phyloP scores from a whole-genome alignment of 345 rosid species.

The Lumnitzera littorea region DNA sequence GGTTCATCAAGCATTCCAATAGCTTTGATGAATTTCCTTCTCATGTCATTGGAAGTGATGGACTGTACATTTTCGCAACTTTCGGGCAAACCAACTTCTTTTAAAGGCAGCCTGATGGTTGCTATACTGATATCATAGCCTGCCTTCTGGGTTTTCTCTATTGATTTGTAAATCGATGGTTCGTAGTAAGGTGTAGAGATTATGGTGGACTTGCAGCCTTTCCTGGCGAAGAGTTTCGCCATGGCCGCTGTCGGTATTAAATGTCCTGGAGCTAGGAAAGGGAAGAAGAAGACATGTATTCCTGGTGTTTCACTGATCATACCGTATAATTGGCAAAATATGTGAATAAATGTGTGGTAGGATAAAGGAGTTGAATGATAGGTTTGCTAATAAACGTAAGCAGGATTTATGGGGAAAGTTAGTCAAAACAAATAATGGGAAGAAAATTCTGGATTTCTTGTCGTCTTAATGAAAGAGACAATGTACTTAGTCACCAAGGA shows the following conservation, averaged over 20 bases:
- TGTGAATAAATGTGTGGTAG: too few species aligned
- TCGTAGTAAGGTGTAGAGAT: conserved; percentile 39
- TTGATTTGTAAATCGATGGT: background rate
- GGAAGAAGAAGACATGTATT: conserved; percentile 37
- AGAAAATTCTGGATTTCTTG: too few species aligned
- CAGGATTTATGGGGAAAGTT: too few species aligned
- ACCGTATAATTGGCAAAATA: too few species aligned
- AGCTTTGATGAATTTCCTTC: background rate
- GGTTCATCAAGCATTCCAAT: too few species aligned
- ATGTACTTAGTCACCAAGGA: too few species aligned
- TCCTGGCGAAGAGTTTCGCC: conserved; percentile 40
- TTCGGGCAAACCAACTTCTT: conserved; percentile 33
- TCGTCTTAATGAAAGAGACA: too few species aligned
- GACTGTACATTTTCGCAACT: conserved; percentile 36
- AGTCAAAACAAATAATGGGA: too few species aligned
- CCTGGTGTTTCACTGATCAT: conserved; percentile 16
- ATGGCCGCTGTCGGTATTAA: conserved; percentile 49
- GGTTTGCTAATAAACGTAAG: background rate
- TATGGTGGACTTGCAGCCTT: conserved; percentile 34
- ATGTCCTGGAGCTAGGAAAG: conserved; percentile 54
- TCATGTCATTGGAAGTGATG: conserved; percentile 1
- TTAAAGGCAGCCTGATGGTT: conserved; percentile 32
- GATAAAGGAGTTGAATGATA: too few species aligned
- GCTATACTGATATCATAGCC: conserved; percentile 24
- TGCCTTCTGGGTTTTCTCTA: conserved; percentile 1